Conservation (phyloP, 1,284 basidiomycete species). For the Ganoderma sinense region DNA sequence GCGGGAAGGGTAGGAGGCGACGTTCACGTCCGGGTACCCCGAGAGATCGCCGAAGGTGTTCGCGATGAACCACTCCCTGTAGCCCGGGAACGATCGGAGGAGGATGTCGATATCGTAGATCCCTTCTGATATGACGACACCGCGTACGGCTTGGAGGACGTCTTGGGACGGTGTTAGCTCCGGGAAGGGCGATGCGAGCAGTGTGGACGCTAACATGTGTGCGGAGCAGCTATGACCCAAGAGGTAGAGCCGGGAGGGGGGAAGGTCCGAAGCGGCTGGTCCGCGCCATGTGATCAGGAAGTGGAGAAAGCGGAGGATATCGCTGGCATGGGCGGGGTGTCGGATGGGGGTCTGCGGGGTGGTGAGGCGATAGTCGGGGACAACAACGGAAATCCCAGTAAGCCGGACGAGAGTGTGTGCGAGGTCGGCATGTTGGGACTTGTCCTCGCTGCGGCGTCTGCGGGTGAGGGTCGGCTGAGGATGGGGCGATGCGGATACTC, state of each 20-base stretch:
- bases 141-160: conserved; percentile 58
- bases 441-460: conserved; percentile 66
- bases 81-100: conserved; percentile 65
- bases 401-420: conserved; percentile 57
- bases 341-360: conserved; percentile 48
- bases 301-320: conserved; percentile 65
- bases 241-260: conserved; percentile 57
- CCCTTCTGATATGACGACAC: conserved; percentile 72
- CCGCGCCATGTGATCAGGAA: conserved; percentile 57
- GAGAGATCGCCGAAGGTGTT: conserved; percentile 59
- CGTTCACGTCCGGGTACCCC: conserved; percentile 60
- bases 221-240: conserved; percentile 83
- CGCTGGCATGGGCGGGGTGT: conserved; percentile 77
- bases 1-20: conserved; percentile 48
- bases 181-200: conserved; percentile 56
- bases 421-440: conserved; percentile 60
- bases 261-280: conserved; percentile 41
- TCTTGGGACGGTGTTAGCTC: conserved; percentile 53
- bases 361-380: conserved; percentile 81
- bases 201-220: conserved; percentile 78
- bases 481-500: conserved; percentile 38
- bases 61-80: conserved; percentile 71
- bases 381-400: conserved; percentile 64
- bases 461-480: conserved; percentile 6
- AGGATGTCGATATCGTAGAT: conserved; percentile 78